phyloP scores from a whole-genome alignment of 345 rosid genomes.

The Populus alba region DNA sequence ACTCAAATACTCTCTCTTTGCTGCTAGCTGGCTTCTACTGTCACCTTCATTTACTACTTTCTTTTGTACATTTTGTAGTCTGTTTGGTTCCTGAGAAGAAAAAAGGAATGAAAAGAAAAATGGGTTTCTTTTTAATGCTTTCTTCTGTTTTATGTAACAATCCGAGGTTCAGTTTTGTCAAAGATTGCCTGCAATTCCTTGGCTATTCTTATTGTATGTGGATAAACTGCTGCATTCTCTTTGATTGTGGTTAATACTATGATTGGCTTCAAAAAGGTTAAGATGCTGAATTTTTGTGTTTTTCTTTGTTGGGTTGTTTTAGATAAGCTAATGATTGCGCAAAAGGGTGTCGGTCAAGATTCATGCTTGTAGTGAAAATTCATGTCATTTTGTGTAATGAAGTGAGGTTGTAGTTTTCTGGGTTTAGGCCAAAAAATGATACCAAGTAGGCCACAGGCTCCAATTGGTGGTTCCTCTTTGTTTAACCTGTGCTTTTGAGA shows the following conservation, averaged over 20 bases:
- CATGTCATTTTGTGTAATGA: background rate
- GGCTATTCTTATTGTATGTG: no score
- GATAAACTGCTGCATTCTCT: background rate
- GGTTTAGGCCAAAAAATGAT: constrained; percentile 45
- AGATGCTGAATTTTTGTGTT: background rate
- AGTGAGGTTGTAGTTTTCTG: background rate
- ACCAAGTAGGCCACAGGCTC: constrained; percentile 74
- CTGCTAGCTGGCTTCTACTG: background rate
- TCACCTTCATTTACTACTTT: background rate
- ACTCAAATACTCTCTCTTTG: background rate
- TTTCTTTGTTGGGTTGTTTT: background rate
- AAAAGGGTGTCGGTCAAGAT: background rate
- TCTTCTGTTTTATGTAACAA: background rate
- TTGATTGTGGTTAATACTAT: no score
- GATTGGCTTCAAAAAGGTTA: background rate
- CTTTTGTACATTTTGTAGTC: background rate
- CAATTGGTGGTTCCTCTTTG: constrained; percentile 70
- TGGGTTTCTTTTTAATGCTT: background rate
- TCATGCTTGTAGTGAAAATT: background rate
- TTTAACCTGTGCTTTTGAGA: constrained; percentile 59
- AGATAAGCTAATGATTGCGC: background rate
- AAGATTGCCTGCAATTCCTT: background rate
- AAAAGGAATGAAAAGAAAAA: background rate
- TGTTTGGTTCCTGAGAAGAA: background rate
- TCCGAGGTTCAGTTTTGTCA: background rate